phyloP scores from a whole-genome alignment of 805 yeast genomes.

The Pichia rugopelliculosa region DNA sequence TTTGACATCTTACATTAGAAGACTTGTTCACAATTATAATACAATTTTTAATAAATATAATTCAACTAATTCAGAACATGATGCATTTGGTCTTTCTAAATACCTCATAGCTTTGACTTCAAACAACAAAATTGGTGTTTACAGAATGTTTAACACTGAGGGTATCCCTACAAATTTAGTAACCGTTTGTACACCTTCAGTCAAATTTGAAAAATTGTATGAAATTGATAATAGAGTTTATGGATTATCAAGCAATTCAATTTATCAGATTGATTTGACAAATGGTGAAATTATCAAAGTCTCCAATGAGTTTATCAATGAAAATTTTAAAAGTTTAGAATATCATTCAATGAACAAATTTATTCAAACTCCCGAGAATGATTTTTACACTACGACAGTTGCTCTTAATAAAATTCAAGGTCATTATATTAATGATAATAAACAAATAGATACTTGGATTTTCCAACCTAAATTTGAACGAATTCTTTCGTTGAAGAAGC shows the following conservation, averaged over 20 bases:
- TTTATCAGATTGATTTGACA: constrained; percentile 2
- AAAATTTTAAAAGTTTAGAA: constrained; percentile 6
- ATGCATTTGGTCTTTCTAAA: constrained; percentile 42
- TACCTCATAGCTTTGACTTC: constrained; percentile 34
- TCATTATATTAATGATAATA: constrained; percentile 1
- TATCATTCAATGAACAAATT: constrained; percentile 6
- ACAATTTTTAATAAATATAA: constrained; percentile 13
- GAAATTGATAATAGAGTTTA: constrained; percentile 8
- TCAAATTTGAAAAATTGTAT: constrained; percentile 7
- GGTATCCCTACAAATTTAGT: background rate
- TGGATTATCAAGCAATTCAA: background rate
- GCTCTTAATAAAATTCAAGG: constrained; percentile 13
- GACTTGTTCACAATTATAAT: constrained; percentile 26
- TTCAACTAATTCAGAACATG: constrained; percentile 11
- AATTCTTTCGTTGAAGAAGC: constrained; percentile 34
- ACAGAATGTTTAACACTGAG: constrained; percentile 32
- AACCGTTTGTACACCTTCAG: constrained; percentile 1
- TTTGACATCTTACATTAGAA: constrained; percentile 26
- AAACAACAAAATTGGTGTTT: constrained; percentile 36
- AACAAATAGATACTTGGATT: constrained; percentile 17
- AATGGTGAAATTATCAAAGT: background rate
- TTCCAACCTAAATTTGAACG: constrained; percentile 22
- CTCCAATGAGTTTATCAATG: background rate
- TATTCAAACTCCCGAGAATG: constrained; percentile 12
- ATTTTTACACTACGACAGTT: constrained; percentile 12